Evolutionary conservation across 805 yeast species (phyloP).

Genomic region (Clavispora phyllophila): DNA sequence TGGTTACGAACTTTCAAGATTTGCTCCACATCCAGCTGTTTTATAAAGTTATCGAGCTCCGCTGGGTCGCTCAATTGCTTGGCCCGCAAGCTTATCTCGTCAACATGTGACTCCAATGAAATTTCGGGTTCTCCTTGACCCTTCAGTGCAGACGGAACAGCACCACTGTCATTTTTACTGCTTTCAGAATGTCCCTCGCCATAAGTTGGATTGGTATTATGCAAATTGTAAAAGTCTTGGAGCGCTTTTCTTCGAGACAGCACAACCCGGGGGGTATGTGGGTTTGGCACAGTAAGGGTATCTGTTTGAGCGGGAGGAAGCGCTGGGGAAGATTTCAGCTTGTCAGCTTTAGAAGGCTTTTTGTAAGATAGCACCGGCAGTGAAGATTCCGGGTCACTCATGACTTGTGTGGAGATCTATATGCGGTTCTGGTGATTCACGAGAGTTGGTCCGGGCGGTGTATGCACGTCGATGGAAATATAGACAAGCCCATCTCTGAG

Average conservation of each 20-base stretch:
- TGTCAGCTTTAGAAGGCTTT: constrained; percentile 11
- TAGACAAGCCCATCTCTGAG: neutral
- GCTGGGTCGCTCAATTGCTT: constrained; percentile 2
- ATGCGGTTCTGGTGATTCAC: neutral
- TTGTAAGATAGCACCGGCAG: constrained; percentile 27
- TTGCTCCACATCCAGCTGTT: constrained; percentile 7
- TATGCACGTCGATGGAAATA: neutral
- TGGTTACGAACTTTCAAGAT: constrained; percentile 12
- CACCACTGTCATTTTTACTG: neutral
- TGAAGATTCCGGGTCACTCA: constrained; percentile 2
- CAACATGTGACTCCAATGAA: neutral
- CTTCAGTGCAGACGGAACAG: neutral
- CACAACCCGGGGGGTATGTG: constrained; percentile 21
- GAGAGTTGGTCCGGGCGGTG: neutral
- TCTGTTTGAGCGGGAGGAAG: neutral
- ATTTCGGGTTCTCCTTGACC: neutral
- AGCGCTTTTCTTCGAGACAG: constrained; percentile 38
- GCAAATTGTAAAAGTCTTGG: constrained; percentile 37
- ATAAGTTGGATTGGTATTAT: constrained; percentile 1
- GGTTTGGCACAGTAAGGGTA: neutral
- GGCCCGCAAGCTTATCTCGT: neutral
- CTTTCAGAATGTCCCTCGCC: neutral
- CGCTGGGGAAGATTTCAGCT: neutral
- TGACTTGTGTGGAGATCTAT: neutral
- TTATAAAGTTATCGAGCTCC: constrained; percentile 6